Evolutionary conservation across 2,329 filamentous ascomycete genomes (phyloP), one percentile per base, ranked within the genome.

Genomic region (Whalleya microplaca): DNA sequence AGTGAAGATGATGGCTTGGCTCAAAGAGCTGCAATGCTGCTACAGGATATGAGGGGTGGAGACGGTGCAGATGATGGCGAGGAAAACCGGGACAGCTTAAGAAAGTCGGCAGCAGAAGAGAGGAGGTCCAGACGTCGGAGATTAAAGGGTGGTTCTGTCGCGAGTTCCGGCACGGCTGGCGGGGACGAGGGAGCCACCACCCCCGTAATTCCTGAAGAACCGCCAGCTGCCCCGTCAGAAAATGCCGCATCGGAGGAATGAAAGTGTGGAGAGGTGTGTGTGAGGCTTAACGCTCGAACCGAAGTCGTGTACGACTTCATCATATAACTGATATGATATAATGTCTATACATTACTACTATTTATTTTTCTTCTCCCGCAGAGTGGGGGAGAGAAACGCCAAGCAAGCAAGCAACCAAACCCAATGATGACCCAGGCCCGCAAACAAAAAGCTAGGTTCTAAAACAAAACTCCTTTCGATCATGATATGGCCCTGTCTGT

Each of bases 1-100:
- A 76, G 76, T 48, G 81, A 83, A 56, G 81, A 93, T 72, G 92
- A 93, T 72, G 92, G 96, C 62, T 86, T 98, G 23, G 93, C 92
- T 2, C 89, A 93, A 65, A 85, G 92, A 50, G 93, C 94, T 2
- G 92, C 92, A 1, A 85, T 88, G 62, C 78, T 97, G 72, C 79
- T 98, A 27, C 90, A 96, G 69, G 92, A 92, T 45, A 88, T 97
- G 73, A 85, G 92, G 56, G 81, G 84, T 21, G 83, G 84, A 42
- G 84, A 87, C 47, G 83, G 86, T 42, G 85, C 64, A 53, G 84
- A 83, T 20, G 81, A 80, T 18, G 82, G 80, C 2, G 76, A 79
- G 19, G 77, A 84, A 71, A 77, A 81, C 74, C 74, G 85, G 55
- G 82, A 87, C 65, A 84, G 78, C 57, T 79, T 91, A 54, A 78